Percentiles rank a stretch among this genome's conserved stretches.
phyloP scores from a whole-genome alignment of 2,329 filamentous ascomycete species.

The Trichoderma sp. region DNA sequence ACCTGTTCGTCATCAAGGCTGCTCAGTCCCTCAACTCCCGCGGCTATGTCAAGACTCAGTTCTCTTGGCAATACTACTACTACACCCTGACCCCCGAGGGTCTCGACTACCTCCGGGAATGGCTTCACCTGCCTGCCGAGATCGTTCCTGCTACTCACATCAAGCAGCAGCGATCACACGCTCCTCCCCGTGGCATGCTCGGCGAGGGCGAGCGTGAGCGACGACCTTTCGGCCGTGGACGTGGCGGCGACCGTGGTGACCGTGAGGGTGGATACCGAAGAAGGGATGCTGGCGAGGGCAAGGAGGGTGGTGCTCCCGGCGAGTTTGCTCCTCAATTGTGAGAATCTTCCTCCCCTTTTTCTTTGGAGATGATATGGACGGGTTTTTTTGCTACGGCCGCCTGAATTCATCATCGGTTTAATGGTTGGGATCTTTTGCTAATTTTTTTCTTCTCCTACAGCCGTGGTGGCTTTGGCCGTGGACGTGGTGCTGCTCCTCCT shows the following conservation, averaged over 20 bases:
- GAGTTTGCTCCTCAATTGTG: conserved; percentile 91
- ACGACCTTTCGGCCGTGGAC: conserved; percentile 80
- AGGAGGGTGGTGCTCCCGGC: conserved; percentile 89
- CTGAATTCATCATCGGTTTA: not conserved
- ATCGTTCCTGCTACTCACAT: conserved; percentile 99
- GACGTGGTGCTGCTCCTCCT: conserved; percentile 76
- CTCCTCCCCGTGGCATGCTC: conserved; percentile 98
- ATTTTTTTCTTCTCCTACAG: conserved; percentile 45
- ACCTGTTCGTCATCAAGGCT: conserved; percentile 99
- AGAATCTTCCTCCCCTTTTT: conserved; percentile 40
- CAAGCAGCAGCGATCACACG: conserved; percentile 99
- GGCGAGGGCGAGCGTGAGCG: conserved; percentile 81
- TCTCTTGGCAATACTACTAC: conserved; percentile 99
- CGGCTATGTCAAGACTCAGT: conserved; percentile 99
- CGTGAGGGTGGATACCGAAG: conserved; percentile 90
- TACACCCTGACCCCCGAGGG: conserved; percentile 99
- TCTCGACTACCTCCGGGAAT: conserved; percentile 99
- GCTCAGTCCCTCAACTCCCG: conserved; percentile 97
- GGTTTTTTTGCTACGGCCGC: not conserved
- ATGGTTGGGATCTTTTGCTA: conserved; percentile 1
- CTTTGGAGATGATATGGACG: not conserved
- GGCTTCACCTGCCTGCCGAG: conserved; percentile 99
- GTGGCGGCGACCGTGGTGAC: conserved; percentile 73
- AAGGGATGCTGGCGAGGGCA: conserved; percentile 81
- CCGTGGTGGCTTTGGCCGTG: conserved; percentile 89